Evolutionary conservation across 306 rosid genomes (phyloP), one percentile per base, ranked within the genome.

Genomic region (Cicer bijugum): DNA sequence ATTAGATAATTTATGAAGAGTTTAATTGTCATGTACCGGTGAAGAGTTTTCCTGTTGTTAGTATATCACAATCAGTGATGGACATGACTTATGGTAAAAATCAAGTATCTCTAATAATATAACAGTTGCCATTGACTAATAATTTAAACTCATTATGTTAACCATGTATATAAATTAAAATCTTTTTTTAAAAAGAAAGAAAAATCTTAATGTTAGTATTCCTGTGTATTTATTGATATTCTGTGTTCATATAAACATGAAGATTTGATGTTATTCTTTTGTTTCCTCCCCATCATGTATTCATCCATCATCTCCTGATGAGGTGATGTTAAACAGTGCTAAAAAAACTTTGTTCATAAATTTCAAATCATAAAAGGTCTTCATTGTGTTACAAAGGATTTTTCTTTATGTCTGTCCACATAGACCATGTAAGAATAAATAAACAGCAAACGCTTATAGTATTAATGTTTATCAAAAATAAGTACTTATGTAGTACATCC

Each of bases 371-470:
- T 37, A 71, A 44, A 47, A 11, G 12, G 12, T 38, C 10, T 39
- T 1, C 17, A 2, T 15, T 9, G 38, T 12, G 71, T 48, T 3
- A 35, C 20, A 38, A 17, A 73, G 16, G 12, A 11, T 5, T 55
- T 46, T 51, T 62, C 50, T 16, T 17, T 43, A 45, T 69, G 35
- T 53, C 52, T 33, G 74, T 71, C 8, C n/a, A 3, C 33, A 28
- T 28, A 2, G 33, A 28, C 4, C 33, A 28, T 28, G 33, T 28
- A 3, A 28, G 35, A 28, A 28, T 28, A 28, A 28, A 23, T 23
- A 2, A 23, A 23, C 4, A 23, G 33, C 33, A 23, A 23, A 0
- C 33, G 5, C 5, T 28, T 28, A 23, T 23, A 28, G 35, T 28
- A 28, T 28, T 28, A 4, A 4, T 28, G 35, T 28, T 28, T 28